Conservation (phyloP, 2,329 filamentous ascomycete species). For the Xylariaceae sp. region DNA sequence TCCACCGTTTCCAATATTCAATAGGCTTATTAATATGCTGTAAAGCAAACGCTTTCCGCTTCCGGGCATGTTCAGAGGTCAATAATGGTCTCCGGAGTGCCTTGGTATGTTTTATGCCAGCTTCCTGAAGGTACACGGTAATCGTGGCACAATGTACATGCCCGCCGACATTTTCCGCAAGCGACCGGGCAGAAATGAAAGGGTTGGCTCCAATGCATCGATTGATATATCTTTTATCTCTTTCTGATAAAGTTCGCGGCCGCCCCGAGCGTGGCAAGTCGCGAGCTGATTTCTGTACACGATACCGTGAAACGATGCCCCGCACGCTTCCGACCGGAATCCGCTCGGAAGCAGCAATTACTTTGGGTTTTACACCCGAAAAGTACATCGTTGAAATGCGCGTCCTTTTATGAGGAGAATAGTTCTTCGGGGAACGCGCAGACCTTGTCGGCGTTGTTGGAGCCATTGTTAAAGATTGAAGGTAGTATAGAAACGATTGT, state of each 20-base stretch:
- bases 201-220: neutral
- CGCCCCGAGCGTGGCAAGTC: neutral
- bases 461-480: neutral
- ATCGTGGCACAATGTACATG: neutral
- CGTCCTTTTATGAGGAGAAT: slow-evolving; percentile 3
- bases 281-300: neutral
- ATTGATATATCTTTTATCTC: neutral
- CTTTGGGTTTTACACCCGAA: neutral
- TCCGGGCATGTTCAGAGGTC: neutral
- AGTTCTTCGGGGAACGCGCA: neutral
- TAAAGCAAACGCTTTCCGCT: neutral
- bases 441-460: neutral
- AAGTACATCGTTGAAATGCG: neutral
- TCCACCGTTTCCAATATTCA: neutral
- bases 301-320: neutral
- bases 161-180: neutral
- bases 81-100: neutral
- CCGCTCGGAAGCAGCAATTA: neutral
- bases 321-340: neutral
- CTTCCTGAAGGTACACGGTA: neutral
- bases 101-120: neutral
- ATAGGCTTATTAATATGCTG: neutral
- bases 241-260: neutral
- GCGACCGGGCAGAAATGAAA: neutral
- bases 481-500: neutral